Conservation (phyloP, 352 stramenopile genomes). For the Phytophthora pseudosyringae region DNA sequence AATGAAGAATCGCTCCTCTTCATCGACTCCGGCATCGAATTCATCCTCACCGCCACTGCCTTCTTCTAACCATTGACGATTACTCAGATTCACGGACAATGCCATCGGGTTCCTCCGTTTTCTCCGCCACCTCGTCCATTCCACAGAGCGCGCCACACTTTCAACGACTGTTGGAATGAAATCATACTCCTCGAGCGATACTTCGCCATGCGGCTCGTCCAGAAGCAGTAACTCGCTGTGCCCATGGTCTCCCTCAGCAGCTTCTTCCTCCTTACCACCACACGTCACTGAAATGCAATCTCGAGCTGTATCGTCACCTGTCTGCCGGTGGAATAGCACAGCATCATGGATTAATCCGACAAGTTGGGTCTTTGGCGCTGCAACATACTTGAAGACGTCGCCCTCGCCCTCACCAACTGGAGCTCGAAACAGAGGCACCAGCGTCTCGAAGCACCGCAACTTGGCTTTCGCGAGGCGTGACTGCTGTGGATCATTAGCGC, state of each 20-base stretch:
- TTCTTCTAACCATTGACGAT: slow-evolving; percentile 9
- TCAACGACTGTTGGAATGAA: neutral
- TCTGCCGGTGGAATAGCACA: slow-evolving; percentile 26
- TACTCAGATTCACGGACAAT: slow-evolving; percentile 38
- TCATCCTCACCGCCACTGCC: neutral
- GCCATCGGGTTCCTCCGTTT: slow-evolving; percentile 34
- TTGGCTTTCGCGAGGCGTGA: slow-evolving; percentile 45
- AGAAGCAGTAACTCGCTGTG: slow-evolving; percentile 22
- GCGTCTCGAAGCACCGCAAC: slow-evolving; percentile 51
- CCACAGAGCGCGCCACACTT: slow-evolving; percentile 22
- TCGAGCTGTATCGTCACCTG: neutral
- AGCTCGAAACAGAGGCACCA: slow-evolving; percentile 56
- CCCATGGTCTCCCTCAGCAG: neutral
- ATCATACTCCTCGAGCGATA: neutral
- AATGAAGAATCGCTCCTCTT: neutral
- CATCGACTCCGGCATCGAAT: neutral
- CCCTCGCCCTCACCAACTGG: slow-evolving; percentile 41
- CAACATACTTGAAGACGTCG: slow-evolving; percentile 56
- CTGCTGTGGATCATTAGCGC: neutral
- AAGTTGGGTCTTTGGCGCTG: slow-evolving; percentile 48
- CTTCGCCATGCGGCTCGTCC: neutral
- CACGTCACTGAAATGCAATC: slow-evolving; percentile 41
- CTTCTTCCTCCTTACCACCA: slow-evolving; percentile 1
- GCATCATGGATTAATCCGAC: slow-evolving; percentile 51
- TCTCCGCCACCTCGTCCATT: slow-evolving; percentile 17